Percentiles rank a stretch among this genome's conserved stretches.
phyloP scores from a whole-genome alignment of 129 eudicot genomes.

The Arctium lappa region DNA sequence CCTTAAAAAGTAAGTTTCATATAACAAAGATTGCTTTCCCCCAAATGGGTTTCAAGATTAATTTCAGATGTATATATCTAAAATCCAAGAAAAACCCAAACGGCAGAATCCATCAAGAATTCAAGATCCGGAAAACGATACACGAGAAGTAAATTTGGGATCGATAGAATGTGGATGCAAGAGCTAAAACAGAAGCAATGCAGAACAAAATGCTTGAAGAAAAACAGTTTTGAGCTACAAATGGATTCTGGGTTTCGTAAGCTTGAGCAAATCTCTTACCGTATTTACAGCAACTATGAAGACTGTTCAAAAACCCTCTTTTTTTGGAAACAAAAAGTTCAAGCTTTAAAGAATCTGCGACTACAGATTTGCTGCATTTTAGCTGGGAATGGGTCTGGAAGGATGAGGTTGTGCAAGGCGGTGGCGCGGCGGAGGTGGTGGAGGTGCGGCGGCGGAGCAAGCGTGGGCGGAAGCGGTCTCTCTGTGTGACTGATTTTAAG shows the following conservation, averaged over 20 bases:
- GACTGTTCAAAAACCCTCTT: constrained; percentile 10
- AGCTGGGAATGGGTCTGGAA: constrained; percentile 13
- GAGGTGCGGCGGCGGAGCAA: constrained; percentile 23
- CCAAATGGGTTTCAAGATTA: neutral
- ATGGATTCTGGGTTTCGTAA: constrained; percentile 21
- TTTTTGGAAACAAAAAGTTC: neutral
- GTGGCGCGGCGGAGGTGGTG: constrained; percentile 19
- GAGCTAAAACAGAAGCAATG: constrained; percentile 14
- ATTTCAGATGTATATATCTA: neutral
- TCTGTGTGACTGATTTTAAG: constrained; percentile 12
- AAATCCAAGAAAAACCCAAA: neutral
- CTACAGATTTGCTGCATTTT: constrained; percentile 24
- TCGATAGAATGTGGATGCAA: neutral
- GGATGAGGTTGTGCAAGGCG: constrained; percentile 4
- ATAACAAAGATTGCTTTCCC: constrained; percentile 2
- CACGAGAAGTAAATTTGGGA: too few relatives aligned
- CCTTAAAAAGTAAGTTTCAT: neutral
- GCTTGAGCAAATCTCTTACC: constrained; percentile 37
- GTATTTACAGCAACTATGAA: constrained; percentile 19
- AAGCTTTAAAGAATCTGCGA: constrained; percentile 9
- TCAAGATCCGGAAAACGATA: neutral
- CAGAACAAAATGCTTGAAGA: constrained; percentile 7
- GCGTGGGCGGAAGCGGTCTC: constrained; percentile 12
- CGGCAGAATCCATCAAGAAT: neutral
- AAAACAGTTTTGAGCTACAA: neutral